Conservation (phyloP, 768 basidiomycete genomes). For the Butyriboletus loyo region DNA sequence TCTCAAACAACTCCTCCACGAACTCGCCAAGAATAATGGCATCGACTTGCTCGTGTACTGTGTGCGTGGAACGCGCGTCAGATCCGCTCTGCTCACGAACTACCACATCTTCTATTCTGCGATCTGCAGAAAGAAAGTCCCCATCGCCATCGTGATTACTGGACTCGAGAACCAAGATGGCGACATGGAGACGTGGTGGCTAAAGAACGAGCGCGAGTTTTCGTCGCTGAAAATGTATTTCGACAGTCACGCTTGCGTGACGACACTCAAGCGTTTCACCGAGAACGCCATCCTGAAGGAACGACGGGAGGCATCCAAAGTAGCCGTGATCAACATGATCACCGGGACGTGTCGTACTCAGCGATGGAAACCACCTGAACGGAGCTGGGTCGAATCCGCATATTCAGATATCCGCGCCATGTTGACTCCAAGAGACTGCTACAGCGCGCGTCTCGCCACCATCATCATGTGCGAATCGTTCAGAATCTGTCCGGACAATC, state of each 20-base stretch:
- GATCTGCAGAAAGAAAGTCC: constrained; percentile 39
- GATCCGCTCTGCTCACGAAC: constrained; percentile 33
- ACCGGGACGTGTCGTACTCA: constrained; percentile 13
- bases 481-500: neutral
- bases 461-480: constrained; percentile 26
- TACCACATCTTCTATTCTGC: constrained; percentile 40
- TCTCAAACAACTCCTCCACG: constrained; percentile 35
- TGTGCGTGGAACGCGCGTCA: constrained; percentile 39
- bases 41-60: constrained; percentile 41
- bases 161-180: constrained; percentile 39
- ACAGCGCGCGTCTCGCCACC: constrained; percentile 9
- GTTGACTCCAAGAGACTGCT: constrained; percentile 11
- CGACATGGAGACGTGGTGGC: constrained; percentile 35
- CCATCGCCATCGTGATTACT: constrained; percentile 39
- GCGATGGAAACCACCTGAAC: constrained; percentile 29
- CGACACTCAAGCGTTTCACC: constrained; percentile 20
- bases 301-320: constrained; percentile 26
- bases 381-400: constrained; percentile 26
- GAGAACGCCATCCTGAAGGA: constrained; percentile 9
- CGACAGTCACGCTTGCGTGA: constrained; percentile 32
- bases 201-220: constrained; percentile 22
- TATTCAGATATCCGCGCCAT: constrained; percentile 26
- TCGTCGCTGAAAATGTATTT: constrained; percentile 27
- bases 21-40: constrained; percentile 33
- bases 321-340: constrained; percentile 22